Evolutionary conservation across 2,329 filamentous ascomycete species (phyloP), one percentile per base, ranked within the genome.

Genomic region (Diaporthe vaccinii): DNA sequence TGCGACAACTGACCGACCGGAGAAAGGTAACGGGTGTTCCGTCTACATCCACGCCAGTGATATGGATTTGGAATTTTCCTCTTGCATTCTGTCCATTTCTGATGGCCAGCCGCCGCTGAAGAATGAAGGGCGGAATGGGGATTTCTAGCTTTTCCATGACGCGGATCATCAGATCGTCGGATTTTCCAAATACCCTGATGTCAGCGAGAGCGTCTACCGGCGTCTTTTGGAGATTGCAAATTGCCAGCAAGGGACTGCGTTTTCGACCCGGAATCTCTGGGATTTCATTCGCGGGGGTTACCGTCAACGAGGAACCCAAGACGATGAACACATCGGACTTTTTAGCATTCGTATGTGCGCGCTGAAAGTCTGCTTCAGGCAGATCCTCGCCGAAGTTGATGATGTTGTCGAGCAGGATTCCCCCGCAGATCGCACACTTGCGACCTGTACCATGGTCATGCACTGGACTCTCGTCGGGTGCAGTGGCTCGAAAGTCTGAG

Each of bases 151-250:
- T 82, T 3, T 81, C 78, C 85, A 87, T 87, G 0, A 87, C 81
- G 1, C 78, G 77, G 0, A 76, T 75, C 83, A 87, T 87, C 51
- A 88, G 72, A 5, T 83, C 80, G 36, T 87, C 86, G 0, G 84
- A 78, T 59, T 80, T 82, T 0, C 84, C 78, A 74, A 83, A 83
- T 0, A 87, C 72, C 0, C 85, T 81, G 31, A 85, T 31, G 4
- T 80, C 77, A 0, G 82, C 78, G 0, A 84, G 72, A 0, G 76
- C 44, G 51, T 89, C 86, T 4, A 86, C 65, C 0, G 84, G 84
- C 5, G 86, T 88, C 0, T 80, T 80, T 70, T 88, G 86, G 4
- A 88, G 80, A 67, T 88, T 88, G 76, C 86, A 88, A 25, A 89
- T 86, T 0, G 78, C 83, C 3, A 88, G 81, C 34, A 82, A 82